phyloP scores from a whole-genome alignment of 2,329 filamentous ascomycete species.

The Fusarium drepaniforme region DNA sequence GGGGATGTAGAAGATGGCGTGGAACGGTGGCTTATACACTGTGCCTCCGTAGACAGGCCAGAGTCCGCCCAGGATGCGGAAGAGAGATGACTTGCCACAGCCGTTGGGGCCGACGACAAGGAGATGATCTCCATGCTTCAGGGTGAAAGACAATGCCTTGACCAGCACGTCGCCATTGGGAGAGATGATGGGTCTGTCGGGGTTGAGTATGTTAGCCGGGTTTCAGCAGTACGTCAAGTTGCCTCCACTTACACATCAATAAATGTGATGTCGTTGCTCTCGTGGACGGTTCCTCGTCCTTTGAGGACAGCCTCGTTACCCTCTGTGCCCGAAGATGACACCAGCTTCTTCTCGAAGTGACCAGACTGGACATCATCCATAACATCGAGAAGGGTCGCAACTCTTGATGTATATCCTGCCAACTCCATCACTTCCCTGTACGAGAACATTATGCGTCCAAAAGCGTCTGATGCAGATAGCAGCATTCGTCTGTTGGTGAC shows the following conservation, averaged over 20 bases:
- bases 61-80: conserved; percentile 94
- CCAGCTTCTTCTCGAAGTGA: conserved; percentile 95
- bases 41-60: conserved; percentile 98
- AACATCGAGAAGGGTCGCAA: conserved; percentile 89
- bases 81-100: conserved; percentile 95
- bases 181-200: conserved; percentile 83
- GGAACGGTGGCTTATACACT: conserved; percentile 90
- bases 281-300: conserved; percentile 83
- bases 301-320: conserved; percentile 86
- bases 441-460: conserved; percentile 96
- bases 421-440: conserved; percentile 98
- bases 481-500: conserved; percentile 95
- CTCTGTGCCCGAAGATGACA: conserved; percentile 86
- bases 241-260: conserved; percentile 73
- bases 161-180: conserved; percentile 96
- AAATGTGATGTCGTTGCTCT: conserved; percentile 88
- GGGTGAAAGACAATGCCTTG: conserved; percentile 85
- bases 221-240: not conserved
- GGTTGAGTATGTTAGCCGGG: conserved; percentile 30
- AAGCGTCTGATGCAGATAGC: conserved; percentile 93
- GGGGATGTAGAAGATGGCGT: conserved; percentile 98
- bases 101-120: conserved; percentile 97
- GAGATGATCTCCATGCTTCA: conserved; percentile 88
- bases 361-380: conserved; percentile 94
- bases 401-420: conserved; percentile 93